Base-by-base conservation (phyloP, 2,329 filamentous ascomycete species). In the Dactylellina parvicollis region DNA sequence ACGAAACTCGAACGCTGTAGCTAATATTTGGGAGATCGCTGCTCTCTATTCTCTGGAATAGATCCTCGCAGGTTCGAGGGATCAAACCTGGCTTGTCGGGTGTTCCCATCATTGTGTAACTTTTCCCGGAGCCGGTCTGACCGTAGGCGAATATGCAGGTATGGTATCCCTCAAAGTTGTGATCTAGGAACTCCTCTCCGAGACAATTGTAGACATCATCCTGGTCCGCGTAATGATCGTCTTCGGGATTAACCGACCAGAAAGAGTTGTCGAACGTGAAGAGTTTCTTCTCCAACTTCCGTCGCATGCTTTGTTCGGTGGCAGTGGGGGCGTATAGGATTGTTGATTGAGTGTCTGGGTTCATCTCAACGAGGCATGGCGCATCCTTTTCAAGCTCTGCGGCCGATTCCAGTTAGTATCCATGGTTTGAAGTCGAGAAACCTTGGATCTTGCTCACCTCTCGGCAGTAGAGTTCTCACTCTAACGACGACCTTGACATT, bases 61-160 rank as follows among this genome's bases (percentile, higher is more conserved):
- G 85, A 81, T 97, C 95, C 81, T 96, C 90, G 81, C 95, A 99
- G 8, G 95, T 99, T 55, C 93, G 87, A 5, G 95, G 95, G 76
- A 99, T 99, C 62, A 99, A 85, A 3, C 95, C 95, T 0, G 92
- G 92, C 76, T 96, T 87, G 28, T 95, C 90, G 4, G 89, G 84
- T 1, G 86, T 89, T 44, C 95, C 95, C 95, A 99, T 99, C 88
- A 90, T 99, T 42, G 95, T 97, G 82, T 98, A 99, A 80, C 92
- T 96, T 84, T 99, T 99, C 56, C 95, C 95, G 0, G 93, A 96
- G 22, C 95, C 95, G 0, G 95, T 99, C 83, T 99, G 95, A 9
- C 95, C 95, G 79, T 99, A 98, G 73, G 95, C 95, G 80, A 99
- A 98, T 77, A 99, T 99, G 81, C 95, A 99, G 0, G 95, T 99